Percentiles rank a stretch among this genome's conserved stretches.
Conservation (phyloP, 345 rosid genomes). For the Balakata baccata region DNA sequence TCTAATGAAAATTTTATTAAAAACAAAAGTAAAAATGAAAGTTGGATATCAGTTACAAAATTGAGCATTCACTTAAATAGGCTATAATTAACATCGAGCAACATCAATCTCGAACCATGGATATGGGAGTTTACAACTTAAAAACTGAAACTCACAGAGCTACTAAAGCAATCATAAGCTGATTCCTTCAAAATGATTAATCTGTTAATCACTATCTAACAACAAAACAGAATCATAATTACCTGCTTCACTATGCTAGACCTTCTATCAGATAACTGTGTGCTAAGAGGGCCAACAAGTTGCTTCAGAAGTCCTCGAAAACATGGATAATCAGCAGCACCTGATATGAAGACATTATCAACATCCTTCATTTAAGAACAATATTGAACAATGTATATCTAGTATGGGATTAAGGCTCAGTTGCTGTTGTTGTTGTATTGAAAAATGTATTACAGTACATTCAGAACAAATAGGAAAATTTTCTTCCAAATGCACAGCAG, state of each 20-base stretch:
- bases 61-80: background rate
- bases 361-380: slow-evolving; percentile 12
- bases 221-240: background rate
- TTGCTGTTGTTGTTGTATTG: no score
- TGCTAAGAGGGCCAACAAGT: slow-evolving; percentile 77
- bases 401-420: no score
- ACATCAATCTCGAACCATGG: background rate
- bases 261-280: slow-evolving; percentile 89
- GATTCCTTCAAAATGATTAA: background rate
- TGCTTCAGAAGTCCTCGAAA: slow-evolving; percentile 92
- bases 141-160: background rate
- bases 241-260: slow-evolving; percentile 99
- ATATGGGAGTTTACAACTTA: background rate
- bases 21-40: no score
- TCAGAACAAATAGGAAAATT: no score
- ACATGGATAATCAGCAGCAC: slow-evolving; percentile 80
- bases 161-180: background rate
- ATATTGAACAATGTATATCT: no score
- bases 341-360: slow-evolving; percentile 38
- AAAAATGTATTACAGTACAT: background rate
- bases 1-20: no score
- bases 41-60: background rate
- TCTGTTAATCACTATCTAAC: background rate
- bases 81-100: background rate
- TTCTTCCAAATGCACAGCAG: background rate